A percentile compares a stretch with the other conserved stretches of the same genome.
Conservation (phyloP, 345 rosid species). For the Microthlaspi erraticum region DNA sequence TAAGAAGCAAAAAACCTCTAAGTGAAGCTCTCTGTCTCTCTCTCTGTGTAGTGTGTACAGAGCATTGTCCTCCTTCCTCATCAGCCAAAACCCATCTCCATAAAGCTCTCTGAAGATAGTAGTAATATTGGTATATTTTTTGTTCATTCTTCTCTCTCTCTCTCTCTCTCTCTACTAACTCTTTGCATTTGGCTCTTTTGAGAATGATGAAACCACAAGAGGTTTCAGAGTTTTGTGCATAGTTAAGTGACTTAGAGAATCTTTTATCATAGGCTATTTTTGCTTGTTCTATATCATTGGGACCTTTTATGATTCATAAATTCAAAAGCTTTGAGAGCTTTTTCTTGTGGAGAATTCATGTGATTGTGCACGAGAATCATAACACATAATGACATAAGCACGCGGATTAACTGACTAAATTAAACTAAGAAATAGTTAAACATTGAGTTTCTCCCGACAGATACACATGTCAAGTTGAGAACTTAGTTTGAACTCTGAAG, state of each 20-base stretch:
- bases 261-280: slow-evolving; percentile 17
- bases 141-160: slow-evolving; percentile 19
- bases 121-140: neutral
- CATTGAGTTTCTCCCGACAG: slow-evolving; percentile 28
- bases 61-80: slow-evolving; percentile 25
- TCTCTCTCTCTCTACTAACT: slow-evolving; percentile 13
- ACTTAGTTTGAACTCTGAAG: slow-evolving; percentile 43
- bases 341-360: slow-evolving; percentile 14
- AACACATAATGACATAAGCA: slow-evolving; percentile 27
- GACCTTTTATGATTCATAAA: slow-evolving; percentile 31
- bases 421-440: slow-evolving; percentile 25
- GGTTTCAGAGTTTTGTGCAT: slow-evolving; percentile 37
- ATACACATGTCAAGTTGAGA: slow-evolving; percentile 51
- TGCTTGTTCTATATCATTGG: slow-evolving; percentile 26
- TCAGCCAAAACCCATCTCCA: slow-evolving; percentile 8
- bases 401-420: slow-evolving; percentile 36
- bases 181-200: slow-evolving; percentile 32
- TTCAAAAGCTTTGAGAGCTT: slow-evolving; percentile 22
- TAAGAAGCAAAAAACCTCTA: slow-evolving; percentile 33
- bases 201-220: slow-evolving; percentile 29
- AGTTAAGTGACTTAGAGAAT: slow-evolving; percentile 32
- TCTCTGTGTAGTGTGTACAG: slow-evolving; percentile 30
- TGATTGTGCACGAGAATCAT: slow-evolving; percentile 33
- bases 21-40: slow-evolving; percentile 29
- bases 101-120: slow-evolving; percentile 16